Evolutionary conservation across 345 rosid species (phyloP), one percentile per base, ranked within the genome.

Genomic region (Gossypium sturtianum): DNA sequence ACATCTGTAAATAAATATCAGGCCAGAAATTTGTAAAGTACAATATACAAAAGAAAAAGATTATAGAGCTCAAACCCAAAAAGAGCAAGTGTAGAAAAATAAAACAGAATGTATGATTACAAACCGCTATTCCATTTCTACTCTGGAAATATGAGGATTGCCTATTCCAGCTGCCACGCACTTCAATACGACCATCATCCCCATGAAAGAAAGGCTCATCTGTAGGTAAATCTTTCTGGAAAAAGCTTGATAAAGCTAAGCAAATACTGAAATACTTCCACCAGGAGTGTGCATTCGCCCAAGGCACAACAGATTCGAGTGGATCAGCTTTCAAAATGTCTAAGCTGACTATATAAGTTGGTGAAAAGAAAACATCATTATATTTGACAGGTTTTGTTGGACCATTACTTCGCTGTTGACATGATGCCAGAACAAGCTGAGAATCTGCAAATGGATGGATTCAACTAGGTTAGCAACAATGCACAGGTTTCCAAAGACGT

Each of bases 311-410:
- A 72, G 94, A 85, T 77, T 80, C 77, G 69, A 73, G 82, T 68
- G 86, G 67, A 77, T 83, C 86, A 54, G 87, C 86, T 88, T 84
- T 91, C 77, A 95, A 75, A 47, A 82, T 75, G 84, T 95, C 97
- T 79, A 91, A 84, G 78, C 87, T 84, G 79, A 93, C 94, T 57
- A 87, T 54, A 83, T 95, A 95, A 66, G 88, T 90, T 70, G 97
- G 98, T 52, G 84, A 83, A 78, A 57, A 62, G 80, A 82, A 76
- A 49, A 64, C 59, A 72, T 75, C 74, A 56, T 22, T 51, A 78
- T 43, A 71, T 81, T 76, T 86, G 64, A 88, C 72, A 72, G 47
- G 72, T 73, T 78, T 75, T 67, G 73, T 76, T 15, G 74, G 71
- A 77, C 80, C 78, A 59, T 70, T 61, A 58, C 74, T 73, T 44